phyloP scores from a whole-genome alignment of 1,284 basidiomycete genomes.

The Ceratobasidium papillatum region DNA sequence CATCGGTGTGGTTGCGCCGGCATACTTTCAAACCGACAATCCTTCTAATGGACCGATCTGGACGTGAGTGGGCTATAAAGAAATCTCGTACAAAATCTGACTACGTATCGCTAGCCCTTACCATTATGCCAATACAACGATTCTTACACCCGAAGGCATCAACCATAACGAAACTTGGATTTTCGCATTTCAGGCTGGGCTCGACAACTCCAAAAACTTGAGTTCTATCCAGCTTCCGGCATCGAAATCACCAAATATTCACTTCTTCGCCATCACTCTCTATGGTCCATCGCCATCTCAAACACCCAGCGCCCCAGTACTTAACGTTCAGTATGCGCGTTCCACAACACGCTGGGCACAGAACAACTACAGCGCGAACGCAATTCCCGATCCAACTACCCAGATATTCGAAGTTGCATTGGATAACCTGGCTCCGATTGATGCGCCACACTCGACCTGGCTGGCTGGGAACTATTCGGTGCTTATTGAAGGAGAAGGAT shows the following conservation, averaged over 20 bases:
- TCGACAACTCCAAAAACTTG: constrained; percentile 3
- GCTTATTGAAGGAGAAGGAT: not conserved
- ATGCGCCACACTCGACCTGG: constrained; percentile 5
- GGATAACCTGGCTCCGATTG: constrained; percentile 24
- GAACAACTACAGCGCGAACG: constrained; percentile 31
- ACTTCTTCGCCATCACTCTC: constrained; percentile 18
- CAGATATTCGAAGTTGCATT: constrained; percentile 30
- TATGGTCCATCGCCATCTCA: constrained; percentile 10
- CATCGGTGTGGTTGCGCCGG: constrained; percentile 14
- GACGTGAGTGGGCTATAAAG: not conserved
- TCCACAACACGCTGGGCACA: constrained; percentile 28
- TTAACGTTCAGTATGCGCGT: constrained; percentile 27
- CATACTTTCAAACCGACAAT: constrained; percentile 21
- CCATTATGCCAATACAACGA: constrained; percentile 10
- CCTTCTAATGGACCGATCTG: constrained; percentile 22
- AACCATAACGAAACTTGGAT: constrained; percentile 34
- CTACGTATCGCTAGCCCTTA: not conserved
- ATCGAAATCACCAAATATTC: constrained; percentile 7
- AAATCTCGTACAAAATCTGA: not conserved
- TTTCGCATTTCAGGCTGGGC: constrained; percentile 17
- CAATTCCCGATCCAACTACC: not conserved
- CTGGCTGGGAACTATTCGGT: constrained; percentile 6
- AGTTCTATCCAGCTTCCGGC: constrained; percentile 12
- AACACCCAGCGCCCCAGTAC: not conserved
- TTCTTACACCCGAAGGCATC: constrained; percentile 13